Evolutionary conservation across 176 grass and related monocot genomes (phyloP), one percentile per base, ranked within the genome.

Genomic region (Poa annua): DNA sequence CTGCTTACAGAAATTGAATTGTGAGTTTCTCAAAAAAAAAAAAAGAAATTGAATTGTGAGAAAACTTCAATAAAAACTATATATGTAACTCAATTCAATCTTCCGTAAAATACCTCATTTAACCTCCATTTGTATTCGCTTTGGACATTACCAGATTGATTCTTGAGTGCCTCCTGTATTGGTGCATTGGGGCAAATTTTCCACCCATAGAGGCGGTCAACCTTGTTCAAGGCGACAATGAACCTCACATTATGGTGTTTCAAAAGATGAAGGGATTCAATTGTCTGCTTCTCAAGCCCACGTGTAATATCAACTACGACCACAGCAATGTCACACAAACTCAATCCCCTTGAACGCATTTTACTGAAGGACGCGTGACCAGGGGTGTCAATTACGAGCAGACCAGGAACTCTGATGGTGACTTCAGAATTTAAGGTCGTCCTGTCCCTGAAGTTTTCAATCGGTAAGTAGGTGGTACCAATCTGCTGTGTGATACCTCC

Each of bases 401-500:
- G 83, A 26, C 89, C 92, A 19, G 92, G 92, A 64, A 91, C 89
- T 77, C 88, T 89, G 17, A 91, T 56, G 41, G 86, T 61, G 29
- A 48, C 81, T 74, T 85, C 89, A n/a, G 81, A 74, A 61, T 91
- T 91, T 7, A 89, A 62, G 12, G 77, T 83, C 13, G 86, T 88
- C 73, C 84, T 89, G 71, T 91, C 74, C 69, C 84, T 94, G 66
- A 94, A 88, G 71, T 94, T 89, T 91, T 94, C 89, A 79, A 47
- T 60, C 2, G 92, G 92, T 22, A 94, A 39, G 82, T 94, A 94
- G 8, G 92, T 94, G 52, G 87, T 87, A 17, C 89, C 92, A 77
- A 96, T 96, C 48, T 96, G 90, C 51, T 92, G 93, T 3, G 90
- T 96, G 66, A 96, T 92, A 11, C 88, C 90, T 12, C 93, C 83